phyloP scores from a whole-genome alignment of 148 eudicot species.

The Rhododendron vialii region DNA sequence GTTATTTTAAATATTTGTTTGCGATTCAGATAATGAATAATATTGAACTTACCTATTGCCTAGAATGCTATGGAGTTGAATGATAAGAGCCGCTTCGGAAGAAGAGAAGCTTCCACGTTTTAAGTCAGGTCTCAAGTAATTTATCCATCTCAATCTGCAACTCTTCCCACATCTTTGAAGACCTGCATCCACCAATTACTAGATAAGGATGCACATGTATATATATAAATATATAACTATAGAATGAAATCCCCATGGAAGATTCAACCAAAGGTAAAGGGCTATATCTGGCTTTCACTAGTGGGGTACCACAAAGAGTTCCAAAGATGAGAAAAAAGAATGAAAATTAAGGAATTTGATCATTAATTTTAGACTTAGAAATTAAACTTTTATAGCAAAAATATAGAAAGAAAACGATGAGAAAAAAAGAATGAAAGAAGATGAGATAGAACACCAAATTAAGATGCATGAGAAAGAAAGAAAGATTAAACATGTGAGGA shows the following conservation, averaged over 20 bases:
- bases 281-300: not conserved
- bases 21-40: not conserved
- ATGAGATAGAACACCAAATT: not conserved
- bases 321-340: not conserved
- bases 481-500: not conserved
- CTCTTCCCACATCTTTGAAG: constrained; percentile 56
- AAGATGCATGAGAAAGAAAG: not conserved
- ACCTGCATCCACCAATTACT: not conserved
- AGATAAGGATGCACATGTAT: not conserved
- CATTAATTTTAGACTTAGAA: too few species aligned
- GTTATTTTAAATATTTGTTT: not conserved
- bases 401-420: too few species aligned
- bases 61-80: constrained; percentile 76
- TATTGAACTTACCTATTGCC: constrained; percentile 58
- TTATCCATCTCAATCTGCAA: constrained; percentile 87
- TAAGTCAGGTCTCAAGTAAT: constrained; percentile 80
- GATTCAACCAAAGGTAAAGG: not conserved
- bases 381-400: too few species aligned
- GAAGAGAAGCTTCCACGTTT: constrained; percentile 77
- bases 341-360: not conserved
- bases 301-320: not conserved
- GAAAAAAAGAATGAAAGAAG: not conserved
- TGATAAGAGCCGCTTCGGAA: constrained; percentile 70
- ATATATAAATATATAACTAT: too few species aligned
- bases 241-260: not conserved